Evolutionary conservation across 1,139 yeast species (phyloP), one percentile per base, ranked within the genome.

Genomic region (Saccharomycopsis hybrid): DNA sequence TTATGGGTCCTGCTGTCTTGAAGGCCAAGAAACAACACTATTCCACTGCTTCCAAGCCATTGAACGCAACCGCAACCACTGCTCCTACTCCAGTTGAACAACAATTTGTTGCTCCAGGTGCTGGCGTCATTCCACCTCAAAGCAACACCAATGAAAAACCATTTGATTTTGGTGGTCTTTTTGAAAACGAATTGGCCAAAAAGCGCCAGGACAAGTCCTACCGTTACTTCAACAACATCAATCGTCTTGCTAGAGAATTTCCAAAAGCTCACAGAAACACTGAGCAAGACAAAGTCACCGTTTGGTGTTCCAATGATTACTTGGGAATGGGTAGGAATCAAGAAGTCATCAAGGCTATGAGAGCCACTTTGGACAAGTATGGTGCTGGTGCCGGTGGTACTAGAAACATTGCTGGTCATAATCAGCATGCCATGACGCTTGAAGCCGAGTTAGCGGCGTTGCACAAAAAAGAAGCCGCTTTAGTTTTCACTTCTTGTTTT

Each of bases 311-410:
- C 43, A 92, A 92, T 66, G 99, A 92, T 68, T 92, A 92, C 68
- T 74, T 92, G 56, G 97, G 97, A 24, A 86, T 94, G 94, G 94
- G 97, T 48, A 80, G 78, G 62, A 85, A 92, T 65, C 76, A 76
- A 55, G 71, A 72, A 54, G 92, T 92, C 44, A 70, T 87, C 55
- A 70, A 76, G 28, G 82, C 82, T 53, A 92, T 92, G 95, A 85
- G 84, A 60, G 65, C 73, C 47, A 83, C 95, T 28, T 76, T 92
- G 66, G 87, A 85, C 62, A 82, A 80, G 71, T 92, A 92, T 65
- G 99, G 99, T 59, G 85, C 96, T 11, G 99, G 99, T 60, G 96
- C 98, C 13, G 99, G 99, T 62, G 99, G 99, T 59, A 92, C 99
- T 49, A 80, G 99, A 65, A 92, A 92, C 70, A 92, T 92, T 65